A percentile compares a stretch with the other conserved stretches of the same genome.
Evolutionary conservation across 257 asterid genomes (phyloP).

Genomic region (Solanum lignicaule): DNA sequence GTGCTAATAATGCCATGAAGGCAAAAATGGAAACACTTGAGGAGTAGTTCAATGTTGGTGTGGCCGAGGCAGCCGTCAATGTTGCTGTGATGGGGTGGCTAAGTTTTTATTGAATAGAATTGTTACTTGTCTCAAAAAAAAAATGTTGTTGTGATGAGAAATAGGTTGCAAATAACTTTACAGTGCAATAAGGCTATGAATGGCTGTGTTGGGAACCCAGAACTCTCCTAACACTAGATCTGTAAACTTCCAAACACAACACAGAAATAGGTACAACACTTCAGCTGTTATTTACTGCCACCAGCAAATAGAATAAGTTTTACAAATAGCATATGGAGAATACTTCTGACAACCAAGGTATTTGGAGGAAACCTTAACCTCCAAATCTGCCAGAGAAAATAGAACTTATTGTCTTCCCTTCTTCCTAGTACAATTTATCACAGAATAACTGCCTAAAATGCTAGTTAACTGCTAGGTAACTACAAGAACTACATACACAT

Average conservation of each 20-base stretch:
- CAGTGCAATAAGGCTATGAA: not conserved
- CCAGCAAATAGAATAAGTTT: not conserved
- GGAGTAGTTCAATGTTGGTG: no score
- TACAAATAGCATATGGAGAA: not conserved
- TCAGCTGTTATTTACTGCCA: not conserved
- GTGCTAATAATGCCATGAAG: not conserved
- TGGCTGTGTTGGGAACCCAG: not conserved
- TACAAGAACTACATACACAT: not conserved
- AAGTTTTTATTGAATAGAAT: no score
- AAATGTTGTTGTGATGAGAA: not conserved
- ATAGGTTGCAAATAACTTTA: not conserved
- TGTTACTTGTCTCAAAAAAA: no score
- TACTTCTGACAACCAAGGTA: not conserved
- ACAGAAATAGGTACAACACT: not conserved
- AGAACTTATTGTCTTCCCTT: not conserved
- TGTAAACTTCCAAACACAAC: not conserved
- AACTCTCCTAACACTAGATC: not conserved
- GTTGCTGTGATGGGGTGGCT: no score
- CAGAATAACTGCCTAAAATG: not conserved
- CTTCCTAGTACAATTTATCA: not conserved
- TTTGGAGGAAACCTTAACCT: not conserved
- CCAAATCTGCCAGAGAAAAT: not conserved
- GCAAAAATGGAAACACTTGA: not conserved
- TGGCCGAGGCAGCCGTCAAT: no score
- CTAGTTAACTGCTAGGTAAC: not conserved